phyloP scores from a whole-genome alignment of 2,329 filamentous ascomycete genomes.

The Diaporthe ampelina region DNA sequence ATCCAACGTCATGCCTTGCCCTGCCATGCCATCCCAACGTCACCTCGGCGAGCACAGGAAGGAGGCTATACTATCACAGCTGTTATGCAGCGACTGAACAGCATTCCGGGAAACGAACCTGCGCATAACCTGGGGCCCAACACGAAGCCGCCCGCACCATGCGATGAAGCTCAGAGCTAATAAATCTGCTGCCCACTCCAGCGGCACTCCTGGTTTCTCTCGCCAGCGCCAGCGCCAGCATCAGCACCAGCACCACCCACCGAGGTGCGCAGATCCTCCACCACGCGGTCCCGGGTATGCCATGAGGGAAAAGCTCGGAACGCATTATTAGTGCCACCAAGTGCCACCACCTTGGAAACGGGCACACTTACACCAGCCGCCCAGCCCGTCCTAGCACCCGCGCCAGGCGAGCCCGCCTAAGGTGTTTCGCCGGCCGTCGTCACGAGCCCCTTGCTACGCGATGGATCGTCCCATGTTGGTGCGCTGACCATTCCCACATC shows the following conservation, averaged over 20 bases:
- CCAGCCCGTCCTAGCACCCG: slow-evolving; percentile 36
- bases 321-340: neutral
- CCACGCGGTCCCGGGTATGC: neutral
- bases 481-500: neutral
- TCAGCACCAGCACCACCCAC: neutral
- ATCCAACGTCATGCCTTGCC: slow-evolving; percentile 29
- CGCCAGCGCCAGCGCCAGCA: neutral
- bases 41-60: neutral
- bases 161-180: slow-evolving; percentile 23
- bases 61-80: neutral
- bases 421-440: slow-evolving; percentile 13
- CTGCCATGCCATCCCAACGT: slow-evolving; percentile 13
- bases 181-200: neutral
- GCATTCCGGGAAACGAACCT: neutral
- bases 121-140: neutral
- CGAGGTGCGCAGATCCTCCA: neutral
- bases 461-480: slow-evolving; percentile 26
- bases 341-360: neutral
- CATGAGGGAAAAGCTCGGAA: neutral
- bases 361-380: neutral
- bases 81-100: neutral
- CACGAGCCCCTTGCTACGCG: slow-evolving; percentile 19
- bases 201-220: neutral
- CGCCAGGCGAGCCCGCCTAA: slow-evolving; percentile 14
- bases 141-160: slow-evolving; percentile 1